phyloP scores from a whole-genome alignment of 345 rosid genomes.

The Salix dunnii region DNA sequence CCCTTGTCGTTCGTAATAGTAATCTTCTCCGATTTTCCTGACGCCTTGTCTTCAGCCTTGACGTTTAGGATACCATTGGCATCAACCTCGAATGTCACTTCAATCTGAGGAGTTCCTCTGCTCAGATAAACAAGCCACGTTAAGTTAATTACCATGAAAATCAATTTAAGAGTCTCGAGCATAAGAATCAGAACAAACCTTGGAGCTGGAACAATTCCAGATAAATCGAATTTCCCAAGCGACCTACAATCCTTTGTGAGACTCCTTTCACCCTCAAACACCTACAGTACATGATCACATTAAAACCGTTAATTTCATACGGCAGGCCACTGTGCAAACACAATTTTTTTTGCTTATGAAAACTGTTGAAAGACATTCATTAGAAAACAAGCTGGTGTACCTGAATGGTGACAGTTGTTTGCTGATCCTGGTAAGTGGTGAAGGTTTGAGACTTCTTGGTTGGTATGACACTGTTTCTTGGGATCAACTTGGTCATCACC shows the following conservation, averaged over 20 bases:
- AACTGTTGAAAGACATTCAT: not conserved
- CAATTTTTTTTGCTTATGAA: no score
- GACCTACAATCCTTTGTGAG: conserved; percentile 28
- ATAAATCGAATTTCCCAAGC: conserved; percentile 25
- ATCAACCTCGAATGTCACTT: conserved; percentile 25
- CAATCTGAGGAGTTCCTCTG: conserved; percentile 29
- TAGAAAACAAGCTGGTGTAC: not conserved
- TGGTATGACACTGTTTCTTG: conserved; percentile 27
- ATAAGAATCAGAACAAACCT: not conserved
- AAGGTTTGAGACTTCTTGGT: conserved; percentile 34
- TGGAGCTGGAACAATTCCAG: conserved; percentile 26
- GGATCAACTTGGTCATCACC: conserved; percentile 28
- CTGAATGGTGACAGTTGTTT: conserved; percentile 27
- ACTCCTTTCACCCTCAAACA: conserved; percentile 28
- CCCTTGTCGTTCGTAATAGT: conserved; percentile 26
- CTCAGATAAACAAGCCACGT: not conserved
- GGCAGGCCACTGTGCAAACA: not conserved
- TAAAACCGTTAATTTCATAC: not conserved
- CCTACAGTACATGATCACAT: not conserved
- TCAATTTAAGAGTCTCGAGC: not conserved
- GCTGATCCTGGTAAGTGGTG: conserved; percentile 37
- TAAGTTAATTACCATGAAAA: not conserved
- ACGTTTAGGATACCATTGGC: conserved; percentile 22
- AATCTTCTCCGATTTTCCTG: conserved; percentile 20
- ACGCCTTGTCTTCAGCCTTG: conserved; percentile 22